Conservation (phyloP, 192 early-diverging fungal genomes). For the Globomyces pollinis-pini region DNA sequence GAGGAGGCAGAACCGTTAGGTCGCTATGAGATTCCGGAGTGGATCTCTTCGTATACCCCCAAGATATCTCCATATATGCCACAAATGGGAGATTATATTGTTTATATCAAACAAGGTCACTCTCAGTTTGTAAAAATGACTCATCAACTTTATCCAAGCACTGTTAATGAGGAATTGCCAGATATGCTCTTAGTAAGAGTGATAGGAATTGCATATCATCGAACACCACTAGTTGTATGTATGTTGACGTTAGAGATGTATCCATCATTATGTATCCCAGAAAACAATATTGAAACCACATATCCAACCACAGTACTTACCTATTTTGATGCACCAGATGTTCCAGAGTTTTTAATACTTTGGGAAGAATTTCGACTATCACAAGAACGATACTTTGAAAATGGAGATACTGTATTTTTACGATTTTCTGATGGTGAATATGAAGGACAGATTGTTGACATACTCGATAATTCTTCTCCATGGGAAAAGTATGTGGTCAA, state of each 20-base stretch:
- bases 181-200: conserved; percentile 17
- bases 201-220: conserved; percentile 7
- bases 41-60: conserved; percentile 10
- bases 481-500: conserved; percentile 16
- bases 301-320: background rate
- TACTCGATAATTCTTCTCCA: background rate
- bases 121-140: conserved; percentile 6
- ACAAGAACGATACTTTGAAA: conserved; percentile 3
- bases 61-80: conserved; percentile 21
- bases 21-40: background rate
- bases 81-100: conserved; percentile 24
- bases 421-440: conserved; percentile 11
- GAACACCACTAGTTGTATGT: conserved; percentile 6
- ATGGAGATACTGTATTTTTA: conserved; percentile 10
- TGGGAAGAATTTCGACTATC: conserved; percentile 11
- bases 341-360: conserved; percentile 22
- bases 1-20: no score
- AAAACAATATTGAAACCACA: background rate
- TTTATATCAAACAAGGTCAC: conserved; percentile 24
- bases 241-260: background rate
- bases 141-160: background rate
- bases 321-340: conserved; percentile 16
- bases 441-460: conserved; percentile 2
- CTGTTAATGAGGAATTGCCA: background rate
- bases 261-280: background rate